These are phyloP conservation scores for Ustilago xerochloae DNA, from an alignment of 1,284 basidiomycete genomes.

Conservation along the genomic window DNA sequence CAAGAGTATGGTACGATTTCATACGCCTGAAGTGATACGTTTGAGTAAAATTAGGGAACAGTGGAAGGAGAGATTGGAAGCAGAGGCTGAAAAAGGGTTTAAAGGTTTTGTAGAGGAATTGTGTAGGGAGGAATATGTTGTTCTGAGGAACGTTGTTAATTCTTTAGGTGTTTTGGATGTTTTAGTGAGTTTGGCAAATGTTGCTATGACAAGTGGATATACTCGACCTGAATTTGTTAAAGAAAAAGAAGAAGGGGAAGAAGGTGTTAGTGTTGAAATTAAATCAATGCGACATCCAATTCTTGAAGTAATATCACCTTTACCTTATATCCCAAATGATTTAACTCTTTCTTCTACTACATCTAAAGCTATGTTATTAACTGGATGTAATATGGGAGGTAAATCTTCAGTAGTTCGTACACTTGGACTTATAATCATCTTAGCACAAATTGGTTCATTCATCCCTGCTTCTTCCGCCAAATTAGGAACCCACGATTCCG, in stretches of 20 bases:
- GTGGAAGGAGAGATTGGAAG: constrained; percentile 79
- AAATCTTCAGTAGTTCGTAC: constrained; percentile 75
- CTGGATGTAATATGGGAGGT: constrained; percentile 70
- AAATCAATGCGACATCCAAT: constrained; percentile 60
- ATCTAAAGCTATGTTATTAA: constrained; percentile 53
- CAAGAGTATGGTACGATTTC: constrained; percentile 81
- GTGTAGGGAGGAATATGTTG: constrained; percentile 45
- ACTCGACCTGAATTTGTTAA: constrained; percentile 28
- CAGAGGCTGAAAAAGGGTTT: constrained; percentile 67
- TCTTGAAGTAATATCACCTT: constrained; percentile 45
- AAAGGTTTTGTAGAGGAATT: constrained; percentile 39
- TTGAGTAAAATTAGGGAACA: constrained; percentile 81
- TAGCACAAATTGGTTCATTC: constrained; percentile 73
- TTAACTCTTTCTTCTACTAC: constrained; percentile 21
- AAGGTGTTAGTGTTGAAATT: constrained; percentile 31
- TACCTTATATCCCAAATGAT: constrained; percentile 60
- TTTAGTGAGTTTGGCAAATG: constrained; percentile 42
- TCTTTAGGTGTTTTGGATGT: constrained; percentile 58
- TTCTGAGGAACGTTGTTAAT: constrained; percentile 49
- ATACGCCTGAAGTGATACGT: constrained; percentile 78
- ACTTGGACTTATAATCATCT: constrained; percentile 62
- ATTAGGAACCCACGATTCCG: constrained; percentile 82
- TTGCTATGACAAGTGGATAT: constrained; percentile 53
- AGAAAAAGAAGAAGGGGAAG: not conserved
- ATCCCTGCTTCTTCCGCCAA: constrained; percentile 78